Conservation (phyloP, 2,329 filamentous ascomycete species). For the Pestalotiopsis sp. region DNA sequence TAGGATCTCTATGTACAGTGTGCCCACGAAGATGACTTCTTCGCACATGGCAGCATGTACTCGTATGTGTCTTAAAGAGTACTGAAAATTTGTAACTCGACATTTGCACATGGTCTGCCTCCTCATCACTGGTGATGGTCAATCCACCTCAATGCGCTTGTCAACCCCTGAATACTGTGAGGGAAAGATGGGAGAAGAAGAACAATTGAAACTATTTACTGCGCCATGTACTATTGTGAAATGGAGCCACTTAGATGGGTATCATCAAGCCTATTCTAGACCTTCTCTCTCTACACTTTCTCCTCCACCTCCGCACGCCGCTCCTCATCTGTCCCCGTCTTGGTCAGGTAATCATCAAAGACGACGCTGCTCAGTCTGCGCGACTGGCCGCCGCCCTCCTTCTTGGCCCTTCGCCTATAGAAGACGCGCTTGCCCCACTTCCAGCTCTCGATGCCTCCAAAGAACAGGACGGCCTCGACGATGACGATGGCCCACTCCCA, state of each 20-base stretch:
- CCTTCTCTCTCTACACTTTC: not conserved
- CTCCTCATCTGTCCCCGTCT: constrained; percentile 2
- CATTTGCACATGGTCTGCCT: no score
- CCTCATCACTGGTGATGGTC: no score
- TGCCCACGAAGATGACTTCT: no score
- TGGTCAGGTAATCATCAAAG: constrained; percentile 39
- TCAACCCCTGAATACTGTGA: no score
- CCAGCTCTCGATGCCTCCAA: constrained; percentile 60
- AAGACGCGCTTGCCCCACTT: constrained; percentile 59
- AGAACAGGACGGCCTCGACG: constrained; percentile 55
- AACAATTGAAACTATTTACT: not conserved
- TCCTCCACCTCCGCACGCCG: not conserved
- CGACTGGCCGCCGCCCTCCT: constrained; percentile 31
- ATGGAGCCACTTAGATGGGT: not conserved
- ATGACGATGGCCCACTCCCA: constrained; percentile 69
- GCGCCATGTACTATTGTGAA: not conserved
- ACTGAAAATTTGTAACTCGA: no score
- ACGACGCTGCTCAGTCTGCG: constrained; percentile 42
- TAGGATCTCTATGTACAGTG: no score
- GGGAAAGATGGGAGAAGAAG: not conserved
- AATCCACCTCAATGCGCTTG: no score
- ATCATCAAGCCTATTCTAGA: not conserved
- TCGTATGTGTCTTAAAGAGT: no score
- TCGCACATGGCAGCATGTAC: no score
- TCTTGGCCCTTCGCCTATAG: constrained; percentile 31